phyloP scores from a whole-genome alignment of 177 flowering plant genomes.

The Vitis hybrid region DNA sequence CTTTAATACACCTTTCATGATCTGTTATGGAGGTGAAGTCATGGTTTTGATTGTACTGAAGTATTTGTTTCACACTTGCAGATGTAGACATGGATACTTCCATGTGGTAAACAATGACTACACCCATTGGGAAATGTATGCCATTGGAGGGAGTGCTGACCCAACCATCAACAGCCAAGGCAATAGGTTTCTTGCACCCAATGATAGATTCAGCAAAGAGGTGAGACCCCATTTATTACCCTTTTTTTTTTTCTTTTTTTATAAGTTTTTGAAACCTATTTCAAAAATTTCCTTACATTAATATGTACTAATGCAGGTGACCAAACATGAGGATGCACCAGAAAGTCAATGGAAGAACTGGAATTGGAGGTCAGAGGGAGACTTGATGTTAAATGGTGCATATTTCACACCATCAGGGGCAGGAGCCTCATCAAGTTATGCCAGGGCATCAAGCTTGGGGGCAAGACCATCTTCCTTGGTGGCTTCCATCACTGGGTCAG shows the following conservation, averaged over 20 bases:
- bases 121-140: slow-evolving; percentile 98
- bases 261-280: neutral
- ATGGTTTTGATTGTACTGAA: too few relatives aligned
- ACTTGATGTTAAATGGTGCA: slow-evolving; percentile 79
- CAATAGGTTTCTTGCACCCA: slow-evolving; percentile 80
- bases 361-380: slow-evolving; percentile 96
- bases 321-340: slow-evolving; percentile 88
- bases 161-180: slow-evolving; percentile 95
- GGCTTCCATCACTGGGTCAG: slow-evolving; percentile 46
- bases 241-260: neutral
- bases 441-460: slow-evolving; percentile 81
- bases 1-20: neutral
- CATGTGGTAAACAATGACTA: slow-evolving; percentile 99
- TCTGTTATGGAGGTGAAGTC: too few relatives aligned
- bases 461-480: slow-evolving; percentile 81
- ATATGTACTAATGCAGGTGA: slow-evolving; percentile 48
- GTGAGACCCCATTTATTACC: slow-evolving; percentile 25
- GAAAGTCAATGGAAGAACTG: slow-evolving; percentile 76
- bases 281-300: too few relatives aligned
- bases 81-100: slow-evolving; percentile 89
- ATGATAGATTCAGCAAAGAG: slow-evolving; percentile 68
- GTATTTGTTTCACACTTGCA: slow-evolving; percentile 23
- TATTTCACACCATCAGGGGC: slow-evolving; percentile 77
- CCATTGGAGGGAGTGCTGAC: slow-evolving; percentile 87
- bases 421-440: slow-evolving; percentile 77